Conservation (phyloP, 2,329 filamentous ascomycete genomes). For the Calycina marina region DNA sequence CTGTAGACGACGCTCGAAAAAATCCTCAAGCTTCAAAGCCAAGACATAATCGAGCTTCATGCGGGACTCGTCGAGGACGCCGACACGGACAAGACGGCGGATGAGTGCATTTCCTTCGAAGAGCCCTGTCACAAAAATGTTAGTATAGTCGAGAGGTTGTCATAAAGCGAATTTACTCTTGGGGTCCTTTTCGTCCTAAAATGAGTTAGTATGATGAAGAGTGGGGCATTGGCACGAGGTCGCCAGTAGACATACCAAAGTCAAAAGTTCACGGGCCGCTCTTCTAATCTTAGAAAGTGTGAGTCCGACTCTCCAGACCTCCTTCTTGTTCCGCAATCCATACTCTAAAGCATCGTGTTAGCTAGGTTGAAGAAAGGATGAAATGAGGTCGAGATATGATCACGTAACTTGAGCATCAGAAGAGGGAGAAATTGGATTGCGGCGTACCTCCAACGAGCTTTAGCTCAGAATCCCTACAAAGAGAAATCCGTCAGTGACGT, state of each 20-base stretch:
- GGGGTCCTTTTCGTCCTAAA: neutral
- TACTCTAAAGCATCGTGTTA: too few species aligned
- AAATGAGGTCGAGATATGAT: too few species aligned
- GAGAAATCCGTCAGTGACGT: conserved; percentile 72
- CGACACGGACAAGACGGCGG: conserved; percentile 98
- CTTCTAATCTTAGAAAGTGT: conserved; percentile 99
- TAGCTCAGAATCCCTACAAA: conserved; percentile 98
- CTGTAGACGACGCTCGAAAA: conserved; percentile 99
- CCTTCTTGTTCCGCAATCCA: conserved; percentile 99
- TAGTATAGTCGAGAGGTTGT: conserved; percentile 4
- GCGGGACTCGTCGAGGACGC: conserved; percentile 99
- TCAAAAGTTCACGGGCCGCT: conserved; percentile 82
- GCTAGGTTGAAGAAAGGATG: too few species aligned
- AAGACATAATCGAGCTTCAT: conserved; percentile 99
- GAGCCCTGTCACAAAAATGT: conserved; percentile 49
- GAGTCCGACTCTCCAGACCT: conserved; percentile 99
- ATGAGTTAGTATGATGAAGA: neutral
- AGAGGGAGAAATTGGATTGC: too few species aligned
- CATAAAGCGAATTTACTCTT: neutral
- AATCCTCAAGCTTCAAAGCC: conserved; percentile 98
- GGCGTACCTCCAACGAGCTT: conserved; percentile 99
- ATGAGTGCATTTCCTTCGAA: conserved; percentile 99
- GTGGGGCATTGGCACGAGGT: neutral
- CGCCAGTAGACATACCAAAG: too few species aligned
- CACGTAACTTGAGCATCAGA: too few species aligned